Percentiles rank a stretch among this genome's conserved stretches.
These are phyloP conservation scores for Chalciporus chontae DNA, from an alignment of 768 basidiomycete species.

Conservation along the genomic window DNA sequence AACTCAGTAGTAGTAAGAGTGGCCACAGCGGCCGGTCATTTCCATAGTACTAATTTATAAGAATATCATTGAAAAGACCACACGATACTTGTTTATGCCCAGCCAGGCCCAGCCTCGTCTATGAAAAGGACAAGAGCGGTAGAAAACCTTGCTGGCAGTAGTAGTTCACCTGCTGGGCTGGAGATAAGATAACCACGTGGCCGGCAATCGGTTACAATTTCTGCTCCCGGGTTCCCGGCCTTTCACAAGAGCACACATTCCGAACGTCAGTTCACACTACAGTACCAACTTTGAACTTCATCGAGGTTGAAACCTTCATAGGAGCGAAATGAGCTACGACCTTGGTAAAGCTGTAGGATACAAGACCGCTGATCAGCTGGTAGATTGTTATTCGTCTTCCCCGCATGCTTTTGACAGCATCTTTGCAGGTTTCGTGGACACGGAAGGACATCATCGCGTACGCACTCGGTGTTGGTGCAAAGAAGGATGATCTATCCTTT, in stretches of 20 bases:
- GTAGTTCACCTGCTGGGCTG: too few species aligned
- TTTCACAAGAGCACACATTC: neutral
- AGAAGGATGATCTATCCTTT: conserved; percentile 63
- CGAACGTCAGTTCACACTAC: too few species aligned
- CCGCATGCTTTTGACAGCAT: neutral
- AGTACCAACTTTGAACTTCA: too few species aligned
- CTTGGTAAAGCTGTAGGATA: conserved; percentile 66
- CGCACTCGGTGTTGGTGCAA: conserved; percentile 79
- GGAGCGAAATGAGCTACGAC: conserved; percentile 48
- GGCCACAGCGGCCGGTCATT: too few species aligned
- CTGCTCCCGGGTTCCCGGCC: neutral
- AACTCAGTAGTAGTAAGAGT: too few species aligned
- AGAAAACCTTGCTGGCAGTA: too few species aligned
- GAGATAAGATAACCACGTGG: conserved; percentile 5
- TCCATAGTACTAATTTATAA: too few species aligned
- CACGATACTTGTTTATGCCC: too few species aligned
- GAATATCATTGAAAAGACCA: too few species aligned
- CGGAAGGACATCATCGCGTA: conserved; percentile 79
- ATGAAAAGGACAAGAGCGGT: too few species aligned
- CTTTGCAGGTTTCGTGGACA: conserved; percentile 72
- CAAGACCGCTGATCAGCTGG: conserved; percentile 49
- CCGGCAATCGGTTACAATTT: neutral
- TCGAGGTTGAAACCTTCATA: neutral
- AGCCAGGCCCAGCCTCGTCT: too few species aligned
- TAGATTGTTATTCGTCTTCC: conserved; percentile 29